Evolutionary conservation across 495 filamentous ascomycete species (phyloP).

Genomic region (Penicillium macrosclerotiorum): DNA sequence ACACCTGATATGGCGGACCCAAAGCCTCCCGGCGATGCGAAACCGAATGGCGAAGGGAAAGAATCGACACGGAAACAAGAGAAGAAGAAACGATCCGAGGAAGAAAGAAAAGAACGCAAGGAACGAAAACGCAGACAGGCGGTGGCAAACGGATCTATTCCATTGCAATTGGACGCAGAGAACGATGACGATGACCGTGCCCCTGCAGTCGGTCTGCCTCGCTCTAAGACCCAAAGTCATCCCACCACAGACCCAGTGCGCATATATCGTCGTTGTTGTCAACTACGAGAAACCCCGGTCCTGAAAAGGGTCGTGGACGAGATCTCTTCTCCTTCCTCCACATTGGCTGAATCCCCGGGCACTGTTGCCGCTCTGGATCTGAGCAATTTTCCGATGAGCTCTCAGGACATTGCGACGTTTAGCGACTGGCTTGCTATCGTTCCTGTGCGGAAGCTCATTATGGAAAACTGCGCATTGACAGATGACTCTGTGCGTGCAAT

Average conservation of each 20-base stretch:
- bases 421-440: constrained; percentile 94
- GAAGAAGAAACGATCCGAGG: constrained; percentile 89
- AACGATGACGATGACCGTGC: constrained; percentile 46
- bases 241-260: constrained; percentile 89
- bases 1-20: neutral
- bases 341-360: constrained; percentile 58
- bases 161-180: constrained; percentile 70
- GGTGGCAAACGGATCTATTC: constrained; percentile 77
- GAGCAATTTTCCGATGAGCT: constrained; percentile 75
- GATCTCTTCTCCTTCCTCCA: constrained; percentile 66
- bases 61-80: constrained; percentile 72
- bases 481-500: constrained; percentile 85
- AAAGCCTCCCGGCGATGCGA: constrained; percentile 21
- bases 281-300: constrained; percentile 85
- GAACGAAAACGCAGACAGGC: constrained; percentile 77
- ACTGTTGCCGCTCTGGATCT: constrained; percentile 80
- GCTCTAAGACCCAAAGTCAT: constrained; percentile 56
- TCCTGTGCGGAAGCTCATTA: constrained; percentile 75
- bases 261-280: constrained; percentile 93
- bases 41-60: constrained; percentile 38
- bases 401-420: constrained; percentile 79
- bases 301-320: constrained; percentile 86
- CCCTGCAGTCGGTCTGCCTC: constrained; percentile 23
- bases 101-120: constrained; percentile 80
- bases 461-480: constrained; percentile 82